These are phyloP conservation scores for Thymus quinquecostatus DNA, from an alignment of 257 asterid species.

Conservation along the genomic window DNA sequence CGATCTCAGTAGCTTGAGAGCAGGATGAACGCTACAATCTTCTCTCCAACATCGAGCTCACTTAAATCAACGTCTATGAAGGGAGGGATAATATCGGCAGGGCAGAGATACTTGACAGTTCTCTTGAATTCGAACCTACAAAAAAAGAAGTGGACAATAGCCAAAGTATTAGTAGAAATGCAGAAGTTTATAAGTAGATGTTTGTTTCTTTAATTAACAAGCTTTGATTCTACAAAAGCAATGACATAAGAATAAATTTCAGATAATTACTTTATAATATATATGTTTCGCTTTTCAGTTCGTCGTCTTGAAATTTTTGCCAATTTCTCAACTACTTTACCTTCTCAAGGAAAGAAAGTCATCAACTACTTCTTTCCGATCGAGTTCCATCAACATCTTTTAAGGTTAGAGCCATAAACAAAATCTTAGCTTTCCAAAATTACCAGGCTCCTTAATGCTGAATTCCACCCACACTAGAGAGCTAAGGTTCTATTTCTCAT, in stretches of 20 bases:
- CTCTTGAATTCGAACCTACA: slow-evolving; percentile 82
- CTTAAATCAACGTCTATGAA: slow-evolving; percentile 88
- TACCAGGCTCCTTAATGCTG: neutral
- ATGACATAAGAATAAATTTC: neutral
- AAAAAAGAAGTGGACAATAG: slow-evolving; percentile 10
- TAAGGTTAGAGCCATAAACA: neutral
- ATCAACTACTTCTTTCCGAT: neutral
- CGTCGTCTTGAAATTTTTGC: neutral
- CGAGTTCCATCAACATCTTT: slow-evolving; percentile 1
- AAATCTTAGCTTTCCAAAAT: neutral
- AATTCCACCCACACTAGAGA: neutral
- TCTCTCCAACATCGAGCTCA: slow-evolving; percentile 84
- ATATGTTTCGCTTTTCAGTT: neutral
- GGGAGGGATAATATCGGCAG: slow-evolving; percentile 88
- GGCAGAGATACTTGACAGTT: slow-evolving; percentile 78
- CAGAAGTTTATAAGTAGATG: neutral
- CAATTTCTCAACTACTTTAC: neutral
- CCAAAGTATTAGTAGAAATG: neutral
- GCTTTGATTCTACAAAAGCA: neutral
- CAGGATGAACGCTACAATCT: slow-evolving; percentile 83
- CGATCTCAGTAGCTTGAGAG: slow-evolving; percentile 58
- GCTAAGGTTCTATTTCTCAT: neutral
- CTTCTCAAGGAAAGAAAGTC: neutral
- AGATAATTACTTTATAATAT: neutral
- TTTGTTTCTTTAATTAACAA: neutral